Conservation (phyloP, 495 filamentous ascomycete genomes). For the Talaromyces proteolyticus region DNA sequence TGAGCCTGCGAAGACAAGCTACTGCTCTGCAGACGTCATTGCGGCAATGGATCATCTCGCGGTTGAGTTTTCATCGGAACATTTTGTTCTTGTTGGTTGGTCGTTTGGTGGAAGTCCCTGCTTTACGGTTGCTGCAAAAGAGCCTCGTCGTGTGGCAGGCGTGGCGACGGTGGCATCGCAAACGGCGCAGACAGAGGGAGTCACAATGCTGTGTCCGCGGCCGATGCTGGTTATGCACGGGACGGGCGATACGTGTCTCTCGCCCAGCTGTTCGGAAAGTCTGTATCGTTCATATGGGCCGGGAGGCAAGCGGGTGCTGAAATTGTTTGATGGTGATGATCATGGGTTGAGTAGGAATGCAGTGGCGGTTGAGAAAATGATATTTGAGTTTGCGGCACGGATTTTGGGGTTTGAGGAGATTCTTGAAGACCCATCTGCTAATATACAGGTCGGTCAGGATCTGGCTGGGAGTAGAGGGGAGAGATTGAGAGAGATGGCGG, state of each 20-base stretch:
- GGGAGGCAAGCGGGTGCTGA: constrained; percentile 21
- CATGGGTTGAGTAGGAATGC: constrained; percentile 32
- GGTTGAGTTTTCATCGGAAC: constrained; percentile 19
- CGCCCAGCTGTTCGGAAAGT: constrained; percentile 23
- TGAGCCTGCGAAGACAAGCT: constrained; percentile 22
- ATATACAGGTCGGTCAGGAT: constrained; percentile 22
- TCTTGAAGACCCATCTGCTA: constrained; percentile 19
- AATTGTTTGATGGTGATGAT: constrained; percentile 35
- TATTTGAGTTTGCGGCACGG: constrained; percentile 27
- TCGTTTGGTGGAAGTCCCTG: constrained; percentile 37
- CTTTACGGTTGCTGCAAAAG: constrained; percentile 24
- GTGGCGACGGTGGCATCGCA: constrained; percentile 42
- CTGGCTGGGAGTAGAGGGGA: constrained; percentile 24
- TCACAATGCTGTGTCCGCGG: constrained; percentile 54
- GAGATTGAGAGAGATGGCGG: constrained; percentile 23
- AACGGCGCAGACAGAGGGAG: constrained; percentile 73
- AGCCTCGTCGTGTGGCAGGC: constrained; percentile 25
- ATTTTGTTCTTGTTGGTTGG: constrained; percentile 40
- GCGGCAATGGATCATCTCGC: constrained; percentile 32
- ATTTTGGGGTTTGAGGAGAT: constrained; percentile 16
- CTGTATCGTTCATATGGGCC: constrained; percentile 30
- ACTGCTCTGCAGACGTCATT: constrained; percentile 28
- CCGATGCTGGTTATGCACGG: constrained; percentile 35
- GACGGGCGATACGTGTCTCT: constrained; percentile 24
- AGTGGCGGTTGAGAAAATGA: constrained; percentile 22